Evolutionary conservation across 1,284 basidiomycete genomes (phyloP), one percentile per base, ranked within the genome.

Genomic region (Fomitopsis pinicola): DNA sequence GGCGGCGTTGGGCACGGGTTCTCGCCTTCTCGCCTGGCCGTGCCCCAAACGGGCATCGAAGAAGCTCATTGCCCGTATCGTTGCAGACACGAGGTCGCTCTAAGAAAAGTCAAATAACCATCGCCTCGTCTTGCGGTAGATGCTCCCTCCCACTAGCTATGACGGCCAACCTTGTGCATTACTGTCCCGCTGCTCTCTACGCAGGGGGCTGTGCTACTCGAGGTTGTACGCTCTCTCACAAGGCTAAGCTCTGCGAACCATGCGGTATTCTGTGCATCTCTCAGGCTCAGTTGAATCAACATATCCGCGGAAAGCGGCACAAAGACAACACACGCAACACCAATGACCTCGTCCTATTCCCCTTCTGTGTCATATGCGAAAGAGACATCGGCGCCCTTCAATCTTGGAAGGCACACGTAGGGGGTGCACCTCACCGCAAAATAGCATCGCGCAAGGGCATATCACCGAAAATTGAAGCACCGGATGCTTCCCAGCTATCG

Each of bases 361-460:
- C 64, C 4, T 55, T 58, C 17, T 67, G 66, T 42, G 10, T 61
- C 0, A 30, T 65, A 2, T 67, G 66, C 53, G 44, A 62, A 17
- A 45, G 62, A 9, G 36, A 54, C 12, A 45, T 65, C 9, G 14
- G 17, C 10, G 50, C 58, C 3, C 2, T 19, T 0, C n/a, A 3
- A 1, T 38, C 17, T 8, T 67, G 66, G 66, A 3, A 9, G 10
- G 2, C 42, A 2, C 66, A 67, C 40, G 14, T 64, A 42, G 26
- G 36, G 28, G 60, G 62, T 15, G 57, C 40, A 1, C 45, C 12
- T 0, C 61, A 62, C 46, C 55, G 58, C 33, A 56, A 59, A 12
- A 30, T 30, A 7, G 58, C 61, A 4, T 15, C 45, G 3, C 15
- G 19, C n/a, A 35, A 19, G 6, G 61, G 61, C 1, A 5, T 59